Base-by-base conservation (phyloP, 192 early-diverging fungal genomes). In the Phlyctochytrium bullatum region DNA sequence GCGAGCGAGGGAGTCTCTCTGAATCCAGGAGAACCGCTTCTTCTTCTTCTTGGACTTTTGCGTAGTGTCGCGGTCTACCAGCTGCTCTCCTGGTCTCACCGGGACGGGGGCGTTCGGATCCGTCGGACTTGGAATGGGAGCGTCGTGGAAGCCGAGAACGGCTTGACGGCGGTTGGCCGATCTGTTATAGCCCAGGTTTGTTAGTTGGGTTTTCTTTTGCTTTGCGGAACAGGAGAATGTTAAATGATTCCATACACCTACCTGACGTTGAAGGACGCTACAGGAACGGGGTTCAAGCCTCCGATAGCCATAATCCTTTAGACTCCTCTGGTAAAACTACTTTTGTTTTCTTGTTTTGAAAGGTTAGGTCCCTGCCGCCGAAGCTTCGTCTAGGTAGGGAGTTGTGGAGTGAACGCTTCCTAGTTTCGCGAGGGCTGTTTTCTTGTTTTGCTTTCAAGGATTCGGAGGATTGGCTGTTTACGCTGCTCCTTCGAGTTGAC, bases 1-100 rank as follows among this genome's bases (percentile, higher is more conserved):
- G 20, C 36, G 25, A 28, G 66, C 62, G 17, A 68, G 62, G 3
- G 64, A 67, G 36, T 73, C 71, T 6, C 67, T 14, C 54, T 57
- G 6, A 6, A 47, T 47, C 40, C 40, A 47, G 20, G 40, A 47
- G 20, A 47, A 47, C 40, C 20, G 6, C 40, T 47, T 47, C 40
- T 47, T 47, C 40, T 47, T 47, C 40, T 47, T 47, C 40, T 47
- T 47, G 40, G 40, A 47, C 6, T 6, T 14, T 20, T 14, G 20
- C 10, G 40, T 14, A 47, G 40, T 20, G 20, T 47, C 40, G 6
- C 20, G n/a, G 40, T 47, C 10, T 14, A 47, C 10, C 40, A 47
- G 20, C 20, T 47, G 40, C 40, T 47, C 20, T 47, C 20, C 40
- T 6, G 20, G 40, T 14, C 40, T 47, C 10, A 47, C 40, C 6